A percentile compares a stretch with the other conserved stretches of the same genome.
Conservation (phyloP, 2,329 filamentous ascomycete species). For the Ascochyta lentis region DNA sequence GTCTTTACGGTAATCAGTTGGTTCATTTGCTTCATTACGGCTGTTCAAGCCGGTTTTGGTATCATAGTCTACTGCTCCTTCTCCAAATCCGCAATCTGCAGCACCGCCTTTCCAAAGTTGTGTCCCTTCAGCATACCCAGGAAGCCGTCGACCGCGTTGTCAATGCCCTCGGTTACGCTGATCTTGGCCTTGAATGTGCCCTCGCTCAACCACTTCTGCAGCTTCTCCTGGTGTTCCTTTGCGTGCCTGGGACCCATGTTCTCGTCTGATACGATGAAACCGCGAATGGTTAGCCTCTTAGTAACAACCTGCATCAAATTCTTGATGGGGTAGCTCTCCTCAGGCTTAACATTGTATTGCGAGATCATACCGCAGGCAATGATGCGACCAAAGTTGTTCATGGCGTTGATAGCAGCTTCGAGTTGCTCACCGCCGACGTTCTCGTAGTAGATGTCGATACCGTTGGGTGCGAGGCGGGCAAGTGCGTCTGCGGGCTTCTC, state of each 20-base stretch:
- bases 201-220: constrained; percentile 78
- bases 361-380: constrained; percentile 71
- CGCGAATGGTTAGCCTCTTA: constrained; percentile 74
- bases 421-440: constrained; percentile 80
- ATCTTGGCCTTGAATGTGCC: constrained; percentile 76
- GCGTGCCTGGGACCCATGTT: constrained; percentile 71
- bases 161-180: constrained; percentile 75
- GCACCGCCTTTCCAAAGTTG: constrained; percentile 86
- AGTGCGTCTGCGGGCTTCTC: constrained; percentile 74
- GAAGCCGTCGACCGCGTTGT: constrained; percentile 75
- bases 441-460: constrained; percentile 84
- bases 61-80: constrained; percentile 34
- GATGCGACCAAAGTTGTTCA: constrained; percentile 73
- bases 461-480: constrained; percentile 73
- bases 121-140: constrained; percentile 76
- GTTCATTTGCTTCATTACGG: neutral
- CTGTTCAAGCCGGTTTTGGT: constrained; percentile 1
- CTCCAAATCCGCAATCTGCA: constrained; percentile 64
- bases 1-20: no score
- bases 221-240: constrained; percentile 75
- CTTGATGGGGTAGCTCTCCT: constrained; percentile 69
- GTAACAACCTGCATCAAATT: constrained; percentile 70
- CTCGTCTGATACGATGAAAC: constrained; percentile 74
- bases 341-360: constrained; percentile 71
- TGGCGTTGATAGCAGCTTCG: constrained; percentile 67